Evolutionary conservation across 2,329 filamentous ascomycete species (phyloP), one percentile per base, ranked within the genome.

Genomic region (Ophiostoma sp.): DNA sequence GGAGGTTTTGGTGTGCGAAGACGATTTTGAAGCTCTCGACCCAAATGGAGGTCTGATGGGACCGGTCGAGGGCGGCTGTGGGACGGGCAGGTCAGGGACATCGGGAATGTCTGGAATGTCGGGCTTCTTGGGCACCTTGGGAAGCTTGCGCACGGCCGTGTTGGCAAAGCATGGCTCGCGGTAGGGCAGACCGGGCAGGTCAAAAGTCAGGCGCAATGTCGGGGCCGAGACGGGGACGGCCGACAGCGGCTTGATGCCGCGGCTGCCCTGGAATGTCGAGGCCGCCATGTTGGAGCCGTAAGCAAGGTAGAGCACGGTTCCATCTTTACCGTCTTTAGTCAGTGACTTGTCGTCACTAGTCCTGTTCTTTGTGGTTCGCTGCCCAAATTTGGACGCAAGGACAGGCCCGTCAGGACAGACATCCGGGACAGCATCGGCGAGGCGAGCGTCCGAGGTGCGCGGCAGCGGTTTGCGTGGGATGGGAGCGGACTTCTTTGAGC

Each of bases 161-260:
- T 96, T 97, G 71, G 93, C 93, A 78, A 98, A 97, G 79, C 94
- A 97, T 0, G 95, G 94, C 79, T 98, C 95, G 15, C 80, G 77
- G 80, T 98, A 98, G 0, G 95, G 92, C 0, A 97, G 76, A 0
- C 93, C 94, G 0, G 93, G 87, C 0, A 98, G 86, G 77, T 95
- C 90, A 78, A 99, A 97, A 7, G 89, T 91, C 68, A 99, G 83
- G 67, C 86, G 84, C 67, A 98, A 83, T 5, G 86, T 85, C 0
- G 95, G 95, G 1, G 93, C 92, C 5, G 90, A 86, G 8, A 97
- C 94, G 76, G 93, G 93, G 76, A 94, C 81, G 73, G 91, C 86
- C 54, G 92, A 93, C 17, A 98, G 76, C 0, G 95, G 95, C 35
- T 86, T 87, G 79, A 98, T 94, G 72, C 90, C 90, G 68, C 94